Evolutionary conservation across 208 protist species (phyloP), one percentile per base, ranked within the genome.

Genomic region (Acanthamoeba culbertsoni): DNA sequence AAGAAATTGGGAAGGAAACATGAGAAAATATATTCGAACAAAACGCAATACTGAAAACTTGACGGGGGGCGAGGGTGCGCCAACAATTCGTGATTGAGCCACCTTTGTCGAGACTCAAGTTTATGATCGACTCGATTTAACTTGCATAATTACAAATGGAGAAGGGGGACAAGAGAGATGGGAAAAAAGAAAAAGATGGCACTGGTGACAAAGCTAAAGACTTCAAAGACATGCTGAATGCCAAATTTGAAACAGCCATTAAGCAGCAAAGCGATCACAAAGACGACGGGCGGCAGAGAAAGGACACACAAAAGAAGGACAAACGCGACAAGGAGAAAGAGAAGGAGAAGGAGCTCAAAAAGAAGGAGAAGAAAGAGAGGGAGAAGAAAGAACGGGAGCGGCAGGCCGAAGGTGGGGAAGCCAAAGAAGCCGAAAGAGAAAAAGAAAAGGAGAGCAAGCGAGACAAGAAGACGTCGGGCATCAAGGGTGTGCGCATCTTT

Each of bases 241-340:
- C 71, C 43, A 82, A 82, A 35, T 82, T 82, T 40, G 71, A 82
- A 35, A 82, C 28, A 37, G 71, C 42, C 26, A 82, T 82, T 5
- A 82, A 82, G 42, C 28, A 37, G 71, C 71, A 82, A 12, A 23
- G 99, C 98, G 2, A 98, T 98, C 46, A 97, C 94, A 46, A 99
- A 95, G 63, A 98, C 99, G 73, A 98, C 96, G 31, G 98, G 97
- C 35, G 57, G 35, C 2, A 3, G 86, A 55, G 62, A 26, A 8
- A 28, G 43, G 40, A 20, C 28, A 43, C 35, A 35, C 20, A 1
- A 33, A 82, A 55, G 42, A 55, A 31, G 71, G 42, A 82, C 12
- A n/a, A 53, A 23, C 18, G 45, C 5, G 45, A 82, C 43, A 84
- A 31, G 73, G 71, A 82, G 26, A 57, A 86, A 43, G 73, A 86